Percentiles rank a stretch among this genome's conserved stretches.
Conservation (phyloP, 2,329 filamentous ascomycete species). For the Parascedosporium putredinis region DNA sequence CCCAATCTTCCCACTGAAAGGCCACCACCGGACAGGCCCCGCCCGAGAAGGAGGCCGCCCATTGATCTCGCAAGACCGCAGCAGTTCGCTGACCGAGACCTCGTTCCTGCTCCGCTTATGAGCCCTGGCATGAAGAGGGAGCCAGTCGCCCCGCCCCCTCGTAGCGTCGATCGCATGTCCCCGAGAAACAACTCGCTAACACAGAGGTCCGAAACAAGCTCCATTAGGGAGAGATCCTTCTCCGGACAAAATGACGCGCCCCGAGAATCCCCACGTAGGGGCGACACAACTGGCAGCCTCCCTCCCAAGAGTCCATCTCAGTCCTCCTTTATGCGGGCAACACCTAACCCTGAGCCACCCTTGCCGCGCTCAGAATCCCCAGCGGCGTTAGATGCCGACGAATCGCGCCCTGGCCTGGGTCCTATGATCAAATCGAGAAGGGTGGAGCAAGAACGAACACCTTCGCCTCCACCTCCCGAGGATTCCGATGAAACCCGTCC, state of each 20-base stretch:
- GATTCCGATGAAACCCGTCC: conserved; percentile 3
- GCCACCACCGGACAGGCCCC: conserved; percentile 51
- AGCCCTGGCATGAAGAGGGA: conserved; percentile 37
- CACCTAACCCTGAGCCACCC: background rate
- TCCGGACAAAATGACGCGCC: conserved; percentile 10
- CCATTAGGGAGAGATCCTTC: conserved; percentile 10
- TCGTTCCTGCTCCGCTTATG: conserved; percentile 49
- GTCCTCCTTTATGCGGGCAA: background rate
- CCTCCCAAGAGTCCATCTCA: conserved; percentile 9
- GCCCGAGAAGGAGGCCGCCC: conserved; percentile 52
- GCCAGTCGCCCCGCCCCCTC: conserved; percentile 35
- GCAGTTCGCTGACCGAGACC: conserved; percentile 34
- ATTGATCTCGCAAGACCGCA: conserved; percentile 50
- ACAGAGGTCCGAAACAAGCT: conserved; percentile 12
- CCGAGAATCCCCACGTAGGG: conserved; percentile 10
- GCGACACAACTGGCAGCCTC: conserved; percentile 5
- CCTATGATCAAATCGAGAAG: conserved; percentile 67
- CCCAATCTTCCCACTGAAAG: conserved; percentile 23
- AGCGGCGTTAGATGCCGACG: conserved; percentile 21
- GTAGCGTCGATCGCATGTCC: conserved; percentile 38
- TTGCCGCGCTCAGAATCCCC: conserved; percentile 8
- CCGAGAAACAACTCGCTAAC: conserved; percentile 31
- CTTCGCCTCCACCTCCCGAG: conserved; percentile 1
- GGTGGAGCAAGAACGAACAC: conserved; percentile 13
- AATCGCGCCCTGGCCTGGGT: conserved; percentile 61